Percentiles rank a stretch among this genome's conserved stretches.
These are phyloP conservation scores for Colletotrichum tofieldiae DNA, from an alignment of 2,329 filamentous ascomycete genomes.

Conservation along the genomic window DNA sequence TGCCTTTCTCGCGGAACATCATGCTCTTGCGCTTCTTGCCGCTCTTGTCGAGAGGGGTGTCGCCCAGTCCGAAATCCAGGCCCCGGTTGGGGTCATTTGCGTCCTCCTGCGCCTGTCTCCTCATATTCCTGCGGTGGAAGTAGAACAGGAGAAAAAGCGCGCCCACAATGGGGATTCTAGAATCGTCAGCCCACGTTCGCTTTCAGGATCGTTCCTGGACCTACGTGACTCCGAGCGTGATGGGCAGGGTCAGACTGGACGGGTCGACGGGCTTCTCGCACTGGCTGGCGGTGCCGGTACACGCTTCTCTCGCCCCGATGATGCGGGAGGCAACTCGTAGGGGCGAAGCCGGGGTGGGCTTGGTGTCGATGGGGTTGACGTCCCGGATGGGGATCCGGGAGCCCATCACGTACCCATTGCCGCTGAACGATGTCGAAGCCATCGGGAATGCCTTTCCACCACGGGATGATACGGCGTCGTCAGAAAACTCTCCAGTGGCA, in stretches of 20 bases:
- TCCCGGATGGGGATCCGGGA: conserved; percentile 48
- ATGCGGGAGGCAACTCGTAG: conserved; percentile 44
- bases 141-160: conserved; percentile 79
- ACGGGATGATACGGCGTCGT: background rate
- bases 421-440: conserved; percentile 40
- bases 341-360: conserved; percentile 9
- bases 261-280: conserved; percentile 74
- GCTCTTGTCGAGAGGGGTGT: conserved; percentile 54
- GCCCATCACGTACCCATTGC: conserved; percentile 47
- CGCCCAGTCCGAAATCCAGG: conserved; percentile 89
- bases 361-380: conserved; percentile 31
- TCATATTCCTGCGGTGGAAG: conserved; percentile 84
- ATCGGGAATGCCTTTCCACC: conserved; percentile 19
- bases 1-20: conserved; percentile 66
- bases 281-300: conserved; percentile 52
- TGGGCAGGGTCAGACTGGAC: conserved; percentile 73
- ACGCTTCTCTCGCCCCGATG: conserved; percentile 37
- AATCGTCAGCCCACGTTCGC: conserved; percentile 43
- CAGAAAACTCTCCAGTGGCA: conserved; percentile 19
- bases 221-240: conserved; percentile 80
- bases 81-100: conserved; percentile 89
- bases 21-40: conserved; percentile 62
- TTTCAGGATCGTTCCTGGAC: conserved; percentile 55
- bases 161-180: conserved; percentile 81
- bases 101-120: conserved; percentile 83